Evolutionary conservation across 73 alveolate genomes (phyloP).

Genomic region (Symbiodinium pilosum): DNA sequence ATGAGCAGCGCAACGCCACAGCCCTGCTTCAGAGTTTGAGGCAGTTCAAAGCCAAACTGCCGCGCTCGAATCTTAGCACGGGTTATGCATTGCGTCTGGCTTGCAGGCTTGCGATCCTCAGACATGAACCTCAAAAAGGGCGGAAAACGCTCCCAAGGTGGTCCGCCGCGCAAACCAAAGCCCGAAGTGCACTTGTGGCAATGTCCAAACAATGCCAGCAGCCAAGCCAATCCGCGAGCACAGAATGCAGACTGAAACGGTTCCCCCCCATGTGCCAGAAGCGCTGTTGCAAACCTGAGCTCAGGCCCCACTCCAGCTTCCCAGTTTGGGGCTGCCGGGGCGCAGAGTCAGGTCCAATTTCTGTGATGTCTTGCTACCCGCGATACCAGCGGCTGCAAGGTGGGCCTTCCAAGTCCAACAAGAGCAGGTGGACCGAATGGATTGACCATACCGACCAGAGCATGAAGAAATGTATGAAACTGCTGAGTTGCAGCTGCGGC

Average conservation of each 20-base stretch:
- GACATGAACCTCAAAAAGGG: neutral
- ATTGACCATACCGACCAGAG: too few relatives aligned
- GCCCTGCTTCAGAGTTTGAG: neutral
- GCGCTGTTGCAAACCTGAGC: neutral
- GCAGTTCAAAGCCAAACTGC: constrained; percentile 20
- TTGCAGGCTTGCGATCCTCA: too few relatives aligned
- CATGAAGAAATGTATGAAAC: neutral
- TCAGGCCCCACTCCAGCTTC: neutral
- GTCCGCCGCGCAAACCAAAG: constrained; percentile 16
- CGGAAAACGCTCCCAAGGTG: neutral
- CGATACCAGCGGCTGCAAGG: too few relatives aligned
- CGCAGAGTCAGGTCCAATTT: neutral
- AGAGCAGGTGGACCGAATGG: neutral
- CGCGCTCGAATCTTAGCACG: neutral
- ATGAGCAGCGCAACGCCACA: neutral
- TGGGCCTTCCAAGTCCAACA: neutral
- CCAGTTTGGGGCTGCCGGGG: constrained; percentile 2
- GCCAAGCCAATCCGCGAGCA: too few relatives aligned
- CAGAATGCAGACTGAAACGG: too few relatives aligned
- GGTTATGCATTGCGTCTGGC: neutral
- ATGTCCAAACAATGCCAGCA: neutral
- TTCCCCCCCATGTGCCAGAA: too few relatives aligned
- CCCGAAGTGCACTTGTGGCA: neutral
- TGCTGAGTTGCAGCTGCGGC: neutral
- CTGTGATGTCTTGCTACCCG: too few relatives aligned